Evolutionary conservation across 352 stramenopile genomes (phyloP), one percentile per base, ranked within the genome.

Genomic region (Globisporangium lucens): DNA sequence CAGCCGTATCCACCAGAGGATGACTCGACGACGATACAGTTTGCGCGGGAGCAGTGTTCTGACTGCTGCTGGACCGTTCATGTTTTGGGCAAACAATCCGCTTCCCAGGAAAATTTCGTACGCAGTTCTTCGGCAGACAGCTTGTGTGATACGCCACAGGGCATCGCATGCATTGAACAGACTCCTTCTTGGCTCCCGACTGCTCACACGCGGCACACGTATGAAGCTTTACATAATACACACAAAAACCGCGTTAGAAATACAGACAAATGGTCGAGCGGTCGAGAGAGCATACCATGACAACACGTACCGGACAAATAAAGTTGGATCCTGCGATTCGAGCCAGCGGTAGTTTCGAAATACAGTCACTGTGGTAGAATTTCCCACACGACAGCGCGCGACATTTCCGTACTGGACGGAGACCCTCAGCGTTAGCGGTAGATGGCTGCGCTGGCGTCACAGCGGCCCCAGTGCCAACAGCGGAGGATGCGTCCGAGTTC

Each of bases 291-390:
- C 10, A 9, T 51, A 56, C 30, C 0, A 33, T 13, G 6, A 56
- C 1, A 43, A 55, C 61, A 71, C 76, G 52, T 70, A 82, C 75
- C 38, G 88, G 86, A 63, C 88, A 95, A 55, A 95, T 95, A 63
- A 95, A 95, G 65, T 90, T 80, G 56, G 82, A 80, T 65, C 86
- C 81, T 15, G 87, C 87, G 62, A 92, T 91, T 22, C 88, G 71
- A 6, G 88, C 87, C 46, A 95, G 72, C 55, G 88, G 83, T 57
- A 93, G 82, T 57, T 85, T 86, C 38, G 83, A 87, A 55, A 95
- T 92, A 58, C 88, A 95, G 41, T 89, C 74, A 20, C 88, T 76
- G 60, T 95, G 88, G 63, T 94, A 95, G 64, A 88, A 95, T 65
- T 94, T 94, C 30, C 88, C 88, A 57, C 88, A 95, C 49, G 85